phyloP scores from a whole-genome alignment of 2,329 filamentous ascomycete species.

The Pseudohalonectria lignicola region DNA sequence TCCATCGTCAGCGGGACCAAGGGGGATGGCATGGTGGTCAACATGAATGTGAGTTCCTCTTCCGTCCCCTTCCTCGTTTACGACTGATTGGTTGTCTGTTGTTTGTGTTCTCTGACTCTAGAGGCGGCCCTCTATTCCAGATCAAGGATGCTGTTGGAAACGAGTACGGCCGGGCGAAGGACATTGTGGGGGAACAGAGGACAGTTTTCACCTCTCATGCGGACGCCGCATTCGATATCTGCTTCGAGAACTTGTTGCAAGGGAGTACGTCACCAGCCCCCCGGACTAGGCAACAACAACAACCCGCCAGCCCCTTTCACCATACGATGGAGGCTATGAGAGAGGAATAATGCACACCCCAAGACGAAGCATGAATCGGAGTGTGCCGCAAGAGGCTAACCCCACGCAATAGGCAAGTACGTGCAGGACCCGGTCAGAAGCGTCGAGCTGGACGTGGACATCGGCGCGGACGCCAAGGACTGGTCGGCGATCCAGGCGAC shows the following conservation, averaged over 20 bases:
- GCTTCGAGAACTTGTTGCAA: conserved; percentile 77
- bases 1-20: conserved; percentile 74
- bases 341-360: too few relatives aligned
- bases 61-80: neutral
- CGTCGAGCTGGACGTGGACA: conserved; percentile 89
- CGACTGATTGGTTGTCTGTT: neutral
- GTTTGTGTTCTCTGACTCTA: too few relatives aligned
- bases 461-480: conserved; percentile 93
- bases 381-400: too few relatives aligned
- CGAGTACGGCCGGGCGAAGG: conserved; percentile 85
- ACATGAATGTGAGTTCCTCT: conserved; percentile 78
- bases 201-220: conserved; percentile 89
- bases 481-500: conserved; percentile 93
- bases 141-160: conserved; percentile 94
- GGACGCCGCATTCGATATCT: conserved; percentile 91
- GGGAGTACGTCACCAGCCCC: conserved; percentile 44
- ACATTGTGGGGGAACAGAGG: conserved; percentile 83
- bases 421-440: conserved; percentile 49
- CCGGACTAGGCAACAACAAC: too few relatives aligned
- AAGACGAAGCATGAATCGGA: too few relatives aligned
- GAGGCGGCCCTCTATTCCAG: too few relatives aligned
- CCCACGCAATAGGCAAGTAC: conserved; percentile 13
- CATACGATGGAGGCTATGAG: too few relatives aligned
- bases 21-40: conserved; percentile 86
- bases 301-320: too few relatives aligned